Evolutionary conservation across 441 rosid species (phyloP).

Genomic region (Flueggea neowawraea): DNA sequence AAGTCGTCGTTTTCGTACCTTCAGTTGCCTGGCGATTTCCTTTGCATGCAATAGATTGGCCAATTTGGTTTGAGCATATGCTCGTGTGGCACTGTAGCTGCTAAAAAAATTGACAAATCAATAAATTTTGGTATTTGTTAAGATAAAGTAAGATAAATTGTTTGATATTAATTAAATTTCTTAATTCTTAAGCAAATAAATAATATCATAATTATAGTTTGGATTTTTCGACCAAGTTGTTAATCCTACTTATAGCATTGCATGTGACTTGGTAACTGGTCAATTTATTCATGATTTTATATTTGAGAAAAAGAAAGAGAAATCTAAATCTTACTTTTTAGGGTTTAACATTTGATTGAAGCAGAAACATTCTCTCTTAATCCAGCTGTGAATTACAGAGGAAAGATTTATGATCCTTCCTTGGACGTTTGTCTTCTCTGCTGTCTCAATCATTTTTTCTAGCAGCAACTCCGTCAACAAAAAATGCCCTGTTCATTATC

Average conservation of each 20-base stretch:
- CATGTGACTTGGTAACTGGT: too few species aligned
- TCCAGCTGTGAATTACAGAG: constrained; percentile 88
- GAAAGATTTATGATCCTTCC: constrained; percentile 90
- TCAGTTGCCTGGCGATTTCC: constrained; percentile 67
- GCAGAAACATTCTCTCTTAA: constrained; percentile 55
- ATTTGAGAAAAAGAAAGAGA: too few species aligned
- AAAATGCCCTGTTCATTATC: constrained; percentile 62
- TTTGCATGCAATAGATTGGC: constrained; percentile 83
- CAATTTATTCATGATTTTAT: too few species aligned
- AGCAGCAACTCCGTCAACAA: constrained; percentile 72
- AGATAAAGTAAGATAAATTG: too few species aligned
- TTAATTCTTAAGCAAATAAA: too few species aligned
- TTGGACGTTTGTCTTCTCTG: constrained; percentile 54
- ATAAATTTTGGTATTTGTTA: background rate
- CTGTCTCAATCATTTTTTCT: constrained; percentile 83
- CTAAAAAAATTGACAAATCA: background rate
- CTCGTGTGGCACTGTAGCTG: constrained; percentile 78
- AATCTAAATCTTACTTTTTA: constrained; percentile 38
- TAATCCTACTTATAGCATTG: too few species aligned
- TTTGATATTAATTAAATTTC: too few species aligned
- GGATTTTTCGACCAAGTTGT: too few species aligned
- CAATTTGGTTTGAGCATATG: constrained; percentile 84
- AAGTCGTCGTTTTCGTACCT: constrained; percentile 37
- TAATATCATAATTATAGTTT: too few species aligned
- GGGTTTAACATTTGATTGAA: constrained; percentile 65